Evolutionary conservation across 2,329 filamentous ascomycete genomes (phyloP).

Genomic region (Pseudogymnoascus sp.): DNA sequence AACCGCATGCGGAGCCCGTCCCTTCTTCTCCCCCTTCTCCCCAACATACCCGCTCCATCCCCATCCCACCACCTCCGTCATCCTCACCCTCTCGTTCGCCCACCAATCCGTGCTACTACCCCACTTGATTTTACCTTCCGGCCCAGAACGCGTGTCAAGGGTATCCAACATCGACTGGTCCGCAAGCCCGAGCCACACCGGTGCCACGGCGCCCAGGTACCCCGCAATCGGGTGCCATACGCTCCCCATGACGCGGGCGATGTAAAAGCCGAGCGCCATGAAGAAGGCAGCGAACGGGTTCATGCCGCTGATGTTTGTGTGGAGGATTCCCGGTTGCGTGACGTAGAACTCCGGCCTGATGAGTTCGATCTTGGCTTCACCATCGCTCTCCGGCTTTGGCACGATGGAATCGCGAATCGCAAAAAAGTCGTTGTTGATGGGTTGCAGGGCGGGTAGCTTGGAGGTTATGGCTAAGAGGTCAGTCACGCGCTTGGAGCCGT

Average conservation of each 20-base stretch:
- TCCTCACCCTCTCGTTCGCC: conserved; percentile 55
- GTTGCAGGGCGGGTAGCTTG: conserved; percentile 53
- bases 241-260: conserved; percentile 71
- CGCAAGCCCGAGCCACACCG: conserved; percentile 70
- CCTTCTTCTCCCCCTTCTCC: conserved; percentile 43
- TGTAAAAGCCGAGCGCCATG: conserved; percentile 60
- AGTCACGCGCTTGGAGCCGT: conserved; percentile 78
- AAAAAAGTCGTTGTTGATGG: conserved; percentile 50
- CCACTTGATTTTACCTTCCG: conserved; percentile 63
- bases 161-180: conserved; percentile 54
- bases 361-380: conserved; percentile 17
- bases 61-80: conserved; percentile 83
- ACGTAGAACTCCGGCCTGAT: conserved; percentile 62
- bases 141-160: conserved; percentile 34
- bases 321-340: conserved; percentile 79
- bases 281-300: conserved; percentile 58
- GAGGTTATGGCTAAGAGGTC: conserved; percentile 74
- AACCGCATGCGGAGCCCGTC: conserved; percentile 49
- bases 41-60: conserved; percentile 58
- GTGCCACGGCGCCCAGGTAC: conserved; percentile 68
- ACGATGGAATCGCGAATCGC: conserved; percentile 21
- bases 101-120: conserved; percentile 59
- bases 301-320: conserved; percentile 72
- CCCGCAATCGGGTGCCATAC: conserved; percentile 77
- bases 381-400: conserved; percentile 16